Evolutionary conservation across 1,284 basidiomycete species (phyloP).

Genomic region (Irpex sp.): DNA sequence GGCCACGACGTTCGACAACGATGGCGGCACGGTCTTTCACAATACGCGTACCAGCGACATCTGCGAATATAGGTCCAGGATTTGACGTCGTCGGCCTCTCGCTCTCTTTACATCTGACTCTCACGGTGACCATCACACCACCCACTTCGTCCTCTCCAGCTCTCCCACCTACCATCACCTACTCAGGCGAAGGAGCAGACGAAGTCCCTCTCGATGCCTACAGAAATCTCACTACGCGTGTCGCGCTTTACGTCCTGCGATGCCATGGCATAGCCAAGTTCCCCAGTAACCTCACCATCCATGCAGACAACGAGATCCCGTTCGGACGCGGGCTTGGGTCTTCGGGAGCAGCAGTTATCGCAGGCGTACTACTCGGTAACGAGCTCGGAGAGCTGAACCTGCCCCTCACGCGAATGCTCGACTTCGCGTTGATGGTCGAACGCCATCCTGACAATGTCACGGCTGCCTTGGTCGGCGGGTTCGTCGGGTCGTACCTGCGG

Average conservation of each 20-base stretch:
- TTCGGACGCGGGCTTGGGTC: constrained; percentile 97
- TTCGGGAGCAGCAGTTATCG: constrained; percentile 96
- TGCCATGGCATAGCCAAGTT: constrained; percentile 75
- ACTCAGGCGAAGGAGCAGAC: constrained; percentile 84
- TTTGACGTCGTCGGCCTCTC: constrained; percentile 99
- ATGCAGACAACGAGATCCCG: constrained; percentile 90
- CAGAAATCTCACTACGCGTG: constrained; percentile 97
- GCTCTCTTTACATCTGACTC: constrained; percentile 81
- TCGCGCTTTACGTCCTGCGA: constrained; percentile 94
- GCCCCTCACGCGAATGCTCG: constrained; percentile 71
- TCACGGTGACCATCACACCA: constrained; percentile 57
- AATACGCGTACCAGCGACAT: constrained; percentile 91
- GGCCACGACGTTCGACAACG: constrained; percentile 1
- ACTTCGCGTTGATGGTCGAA: constrained; percentile 99
- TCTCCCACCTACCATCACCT: constrained; percentile 62
- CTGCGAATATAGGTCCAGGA: constrained; percentile 97
- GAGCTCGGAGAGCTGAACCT: constrained; percentile 75
- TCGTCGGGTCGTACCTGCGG: constrained; percentile 95
- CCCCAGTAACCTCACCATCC: constrained; percentile 69
- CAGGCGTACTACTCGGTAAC: constrained; percentile 89
- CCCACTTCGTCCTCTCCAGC: constrained; percentile 26
- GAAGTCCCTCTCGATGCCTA: constrained; percentile 94
- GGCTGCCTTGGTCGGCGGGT: constrained; percentile 93
- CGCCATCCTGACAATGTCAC: constrained; percentile 99
- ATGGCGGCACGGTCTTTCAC: constrained; percentile 36